Evolutionary conservation across 495 filamentous ascomycete species (phyloP).

Genomic region (Diplogelasinospora grovesii): DNA sequence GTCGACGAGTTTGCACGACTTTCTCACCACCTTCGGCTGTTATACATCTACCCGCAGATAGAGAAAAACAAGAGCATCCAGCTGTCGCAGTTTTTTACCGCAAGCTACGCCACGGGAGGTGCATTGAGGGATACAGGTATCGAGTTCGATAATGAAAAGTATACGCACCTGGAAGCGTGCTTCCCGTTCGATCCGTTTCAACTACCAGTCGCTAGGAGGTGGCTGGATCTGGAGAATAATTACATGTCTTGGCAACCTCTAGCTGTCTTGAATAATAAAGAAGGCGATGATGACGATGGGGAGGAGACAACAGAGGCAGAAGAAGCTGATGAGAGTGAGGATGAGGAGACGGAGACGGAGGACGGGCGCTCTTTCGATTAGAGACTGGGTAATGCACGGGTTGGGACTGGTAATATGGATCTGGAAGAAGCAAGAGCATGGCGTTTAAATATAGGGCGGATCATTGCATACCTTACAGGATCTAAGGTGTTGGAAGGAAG

Average conservation of each 20-base stretch:
- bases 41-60: slow-evolving; percentile 62
- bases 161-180: slow-evolving; percentile 77
- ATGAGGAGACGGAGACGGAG: slow-evolving; percentile 39
- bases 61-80: slow-evolving; percentile 84
- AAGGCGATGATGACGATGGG: slow-evolving; percentile 43
- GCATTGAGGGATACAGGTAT: slow-evolving; percentile 59
- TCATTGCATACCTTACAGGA: too few relatives aligned
- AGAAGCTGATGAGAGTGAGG: slow-evolving; percentile 28
- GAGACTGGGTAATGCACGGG: too few relatives aligned
- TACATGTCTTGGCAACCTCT: slow-evolving; percentile 81
- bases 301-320: too few relatives aligned
- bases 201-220: slow-evolving; percentile 73
- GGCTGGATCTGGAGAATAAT: slow-evolving; percentile 64
- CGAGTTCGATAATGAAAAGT: slow-evolving; percentile 57
- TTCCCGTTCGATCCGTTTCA: slow-evolving; percentile 98
- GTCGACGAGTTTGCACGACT: slow-evolving; percentile 86
- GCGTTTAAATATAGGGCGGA: too few relatives aligned
- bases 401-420: too few relatives aligned
- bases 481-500: too few relatives aligned
- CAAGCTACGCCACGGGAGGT: slow-evolving; percentile 39
- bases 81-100: slow-evolving; percentile 52
- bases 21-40: slow-evolving; percentile 71
- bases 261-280: slow-evolving; percentile 55
- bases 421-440: too few relatives aligned
- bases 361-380: too few relatives aligned